These are phyloP conservation scores for Euphorbia peplus DNA, from an alignment of 345 rosid species.

Conservation along the genomic window DNA sequence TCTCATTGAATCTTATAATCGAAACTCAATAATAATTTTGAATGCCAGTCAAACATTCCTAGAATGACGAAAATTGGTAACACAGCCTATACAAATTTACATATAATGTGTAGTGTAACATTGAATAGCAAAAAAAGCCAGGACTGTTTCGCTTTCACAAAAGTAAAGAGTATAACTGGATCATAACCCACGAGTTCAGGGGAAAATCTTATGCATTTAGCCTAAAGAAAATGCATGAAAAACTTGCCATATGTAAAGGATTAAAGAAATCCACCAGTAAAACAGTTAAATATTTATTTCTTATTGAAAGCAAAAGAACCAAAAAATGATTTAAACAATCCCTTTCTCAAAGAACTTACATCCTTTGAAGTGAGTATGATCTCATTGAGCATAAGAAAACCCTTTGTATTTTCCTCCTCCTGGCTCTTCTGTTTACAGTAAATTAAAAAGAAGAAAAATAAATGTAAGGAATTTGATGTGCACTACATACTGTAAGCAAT, in stretches of 20 bases:
- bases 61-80: neutral
- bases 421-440: conserved; percentile 51
- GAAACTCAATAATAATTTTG: neutral
- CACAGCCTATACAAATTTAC: neutral
- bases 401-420: conserved; percentile 69
- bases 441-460: conserved; percentile 2
- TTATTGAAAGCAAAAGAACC: conserved; percentile 3
- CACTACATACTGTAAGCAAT: neutral
- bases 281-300: neutral
- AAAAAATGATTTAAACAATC: neutral
- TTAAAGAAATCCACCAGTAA: neutral
- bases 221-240: neutral
- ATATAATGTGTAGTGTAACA: too few species aligned
- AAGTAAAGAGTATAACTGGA: neutral
- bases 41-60: neutral
- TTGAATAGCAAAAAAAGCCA: neutral
- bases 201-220: neutral
- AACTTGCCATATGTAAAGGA: neutral
- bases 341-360: conserved; percentile 43
- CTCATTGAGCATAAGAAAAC: conserved; percentile 85
- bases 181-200: neutral
- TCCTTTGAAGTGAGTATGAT: conserved; percentile 78
- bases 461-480: conserved; percentile 5
- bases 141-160: neutral
- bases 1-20: neutral